Evolutionary conservation across 352 stramenopile species (phyloP), one percentile per base, ranked within the genome.

Genomic region (Phytophthora colocasiae): DNA sequence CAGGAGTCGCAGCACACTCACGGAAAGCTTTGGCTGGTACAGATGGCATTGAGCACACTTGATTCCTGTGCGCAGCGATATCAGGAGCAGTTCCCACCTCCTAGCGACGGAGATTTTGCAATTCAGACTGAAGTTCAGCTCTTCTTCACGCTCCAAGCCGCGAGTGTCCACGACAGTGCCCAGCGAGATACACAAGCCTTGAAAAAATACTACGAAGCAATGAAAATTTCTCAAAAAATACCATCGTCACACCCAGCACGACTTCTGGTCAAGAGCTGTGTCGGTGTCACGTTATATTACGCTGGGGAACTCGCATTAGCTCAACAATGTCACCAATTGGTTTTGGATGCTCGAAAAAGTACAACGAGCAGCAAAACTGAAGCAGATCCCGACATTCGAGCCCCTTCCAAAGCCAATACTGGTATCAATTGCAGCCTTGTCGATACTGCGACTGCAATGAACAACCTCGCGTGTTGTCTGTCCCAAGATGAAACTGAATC

Each of bases 381-480:
- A 41, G 6, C 24, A 6, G 51, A 66, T 14, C 22, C 26, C 38
- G 54, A 60, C 34, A 75, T 51, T 27, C 29, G 29, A 52, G 46
- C 47, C 3, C 45, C 50, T 17, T 12, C n/a, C n/a, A 64, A 72
- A 29, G 36, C 50, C 1, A 40, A 59, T 8, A 47, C 12, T 12
- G 52, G 9, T 24, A 17, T 7, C 4, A 48, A 36, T 10, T 34
- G 41, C 39, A 6, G 14, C 8, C 48, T 90, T 56, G 46, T 87
- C 11, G 83, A 93, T 51, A 86, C 82, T 3, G 85, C 85, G 8
- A 91, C 84, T 4, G 66, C 80, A 11, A 86, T 93, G 75, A 92
- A 90, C 70, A 93, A 91, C 45, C 59, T 92, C 19, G 83, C 80
- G 7, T 92, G 85, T 47, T 93, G 85, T 44, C 46, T 89, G 9